These are phyloP conservation scores for Epithele typhae DNA, from an alignment of 768 basidiomycete species.

Conservation along the genomic window DNA sequence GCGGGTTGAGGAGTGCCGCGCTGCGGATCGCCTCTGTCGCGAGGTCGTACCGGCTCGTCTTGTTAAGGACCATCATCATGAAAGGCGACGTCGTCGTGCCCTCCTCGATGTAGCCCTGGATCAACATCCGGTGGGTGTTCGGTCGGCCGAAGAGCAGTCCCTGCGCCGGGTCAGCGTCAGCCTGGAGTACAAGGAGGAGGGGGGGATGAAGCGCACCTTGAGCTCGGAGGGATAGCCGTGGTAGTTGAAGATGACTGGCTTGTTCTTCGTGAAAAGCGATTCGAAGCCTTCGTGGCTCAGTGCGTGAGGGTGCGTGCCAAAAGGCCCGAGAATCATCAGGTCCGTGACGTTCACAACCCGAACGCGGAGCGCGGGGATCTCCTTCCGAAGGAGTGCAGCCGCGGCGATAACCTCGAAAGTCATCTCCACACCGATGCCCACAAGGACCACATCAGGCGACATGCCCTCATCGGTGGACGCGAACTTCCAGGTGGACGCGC, in stretches of 20 bases:
- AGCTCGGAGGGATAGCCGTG: constrained; percentile 78
- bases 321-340: constrained; percentile 72
- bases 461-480: constrained; percentile 71
- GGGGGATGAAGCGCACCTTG: constrained; percentile 29
- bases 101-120: constrained; percentile 66
- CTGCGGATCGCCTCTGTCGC: constrained; percentile 58
- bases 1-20: constrained; percentile 46
- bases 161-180: not conserved
- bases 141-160: constrained; percentile 57
- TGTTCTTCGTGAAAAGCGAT: constrained; percentile 67
- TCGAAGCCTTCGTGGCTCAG: constrained; percentile 58
- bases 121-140: constrained; percentile 43
- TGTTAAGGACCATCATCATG: constrained; percentile 77
- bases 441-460: constrained; percentile 74
- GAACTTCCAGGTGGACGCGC: constrained; percentile 84
- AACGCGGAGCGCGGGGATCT: constrained; percentile 68
- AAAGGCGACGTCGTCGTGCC: constrained; percentile 84
- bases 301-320: constrained; percentile 75
- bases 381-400: constrained; percentile 68
- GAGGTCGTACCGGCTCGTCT: constrained; percentile 63
- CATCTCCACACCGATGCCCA: constrained; percentile 84
- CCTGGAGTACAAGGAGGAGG: not conserved
- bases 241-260: constrained; percentile 75
- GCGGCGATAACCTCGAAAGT: constrained; percentile 90
- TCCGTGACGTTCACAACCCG: constrained; percentile 90